These are phyloP conservation scores for Boletellus emodensis DNA, from an alignment of 768 basidiomycete species.

Conservation along the genomic window DNA sequence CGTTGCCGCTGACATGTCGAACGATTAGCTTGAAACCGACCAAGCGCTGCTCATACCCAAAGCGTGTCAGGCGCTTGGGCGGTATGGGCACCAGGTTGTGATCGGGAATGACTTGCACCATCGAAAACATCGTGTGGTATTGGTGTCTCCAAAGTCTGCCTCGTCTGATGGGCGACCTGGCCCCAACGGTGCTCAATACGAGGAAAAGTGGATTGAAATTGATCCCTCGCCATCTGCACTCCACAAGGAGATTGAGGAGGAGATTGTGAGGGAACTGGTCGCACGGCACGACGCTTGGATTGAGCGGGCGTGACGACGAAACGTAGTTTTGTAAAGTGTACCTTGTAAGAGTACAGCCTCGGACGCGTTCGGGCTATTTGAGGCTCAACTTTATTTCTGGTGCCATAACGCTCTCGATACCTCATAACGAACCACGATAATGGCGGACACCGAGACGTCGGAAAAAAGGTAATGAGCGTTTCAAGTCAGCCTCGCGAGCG, in stretches of 20 bases:
- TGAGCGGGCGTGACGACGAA: not conserved
- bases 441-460: conserved; percentile 9
- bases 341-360: too few relatives aligned
- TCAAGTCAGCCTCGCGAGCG: not conserved
- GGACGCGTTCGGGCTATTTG: conserved; percentile 3
- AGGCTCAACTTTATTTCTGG: conserved; percentile 14
- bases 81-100: conserved; percentile 96
- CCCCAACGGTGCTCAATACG: conserved; percentile 35
- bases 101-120: conserved; percentile 94
- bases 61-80: conserved; percentile 77
- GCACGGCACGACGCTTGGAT: conserved; percentile 74
- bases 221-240: conserved; percentile 36
- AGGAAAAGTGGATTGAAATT: conserved; percentile 64
- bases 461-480: conserved; percentile 11
- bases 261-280: conserved; percentile 77
- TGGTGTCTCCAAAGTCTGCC: conserved; percentile 57
- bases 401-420: not conserved
- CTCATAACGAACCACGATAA: conserved; percentile 7
- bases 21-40: conserved; percentile 87
- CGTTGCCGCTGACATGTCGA: conserved; percentile 5
- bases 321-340: not conserved
- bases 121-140: conserved; percentile 89
- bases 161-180: conserved; percentile 7
- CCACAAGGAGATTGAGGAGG: conserved; percentile 86
- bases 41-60: conserved; percentile 80